phyloP scores from a whole-genome alignment of 768 basidiomycete genomes.

The Mycena pura region DNA sequence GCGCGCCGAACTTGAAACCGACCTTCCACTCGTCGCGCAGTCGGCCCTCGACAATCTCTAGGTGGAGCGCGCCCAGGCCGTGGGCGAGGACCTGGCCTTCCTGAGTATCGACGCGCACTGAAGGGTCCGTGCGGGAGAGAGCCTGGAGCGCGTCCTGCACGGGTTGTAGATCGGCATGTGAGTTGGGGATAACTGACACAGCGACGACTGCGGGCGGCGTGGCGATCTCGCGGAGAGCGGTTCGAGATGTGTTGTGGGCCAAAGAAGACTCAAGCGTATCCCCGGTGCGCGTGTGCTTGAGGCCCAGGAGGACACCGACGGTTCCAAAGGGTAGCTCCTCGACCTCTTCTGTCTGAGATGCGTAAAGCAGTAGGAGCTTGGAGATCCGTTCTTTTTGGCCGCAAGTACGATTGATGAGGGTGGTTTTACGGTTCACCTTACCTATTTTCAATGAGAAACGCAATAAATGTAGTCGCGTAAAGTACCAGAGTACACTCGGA shows the following conservation, averaged over 20 bases:
- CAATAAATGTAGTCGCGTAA: conserved; percentile 8
- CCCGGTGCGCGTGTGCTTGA: conserved; percentile 85
- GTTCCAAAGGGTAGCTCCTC: conserved; percentile 81
- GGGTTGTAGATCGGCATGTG: conserved; percentile 77
- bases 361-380: conserved; percentile 81
- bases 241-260: conserved; percentile 44
- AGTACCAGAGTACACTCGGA: conserved; percentile 86
- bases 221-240: conserved; percentile 65
- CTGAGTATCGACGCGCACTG: conserved; percentile 77
- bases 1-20: conserved; percentile 76
- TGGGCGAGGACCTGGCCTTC: conserved; percentile 87
- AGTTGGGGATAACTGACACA: conserved; percentile 79
- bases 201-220: conserved; percentile 89
- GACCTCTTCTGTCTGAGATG: conserved; percentile 77
- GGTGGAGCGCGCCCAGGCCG: conserved; percentile 83
- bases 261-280: conserved; percentile 75
- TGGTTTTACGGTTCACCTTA: conserved; percentile 67
- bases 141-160: conserved; percentile 78
- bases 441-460: conserved; percentile 48
- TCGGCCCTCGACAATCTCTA: conserved; percentile 89
- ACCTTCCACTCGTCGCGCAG: conserved; percentile 81
- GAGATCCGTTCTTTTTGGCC: conserved; percentile 76
- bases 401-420: conserved; percentile 68
- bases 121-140: conserved; percentile 88
- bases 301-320: conserved; percentile 84